A percentile compares a stretch with the other conserved stretches of the same genome.
Evolutionary conservation across 192 early-diverging fungal species (phyloP).

Genomic region (Dissophora ornata): DNA sequence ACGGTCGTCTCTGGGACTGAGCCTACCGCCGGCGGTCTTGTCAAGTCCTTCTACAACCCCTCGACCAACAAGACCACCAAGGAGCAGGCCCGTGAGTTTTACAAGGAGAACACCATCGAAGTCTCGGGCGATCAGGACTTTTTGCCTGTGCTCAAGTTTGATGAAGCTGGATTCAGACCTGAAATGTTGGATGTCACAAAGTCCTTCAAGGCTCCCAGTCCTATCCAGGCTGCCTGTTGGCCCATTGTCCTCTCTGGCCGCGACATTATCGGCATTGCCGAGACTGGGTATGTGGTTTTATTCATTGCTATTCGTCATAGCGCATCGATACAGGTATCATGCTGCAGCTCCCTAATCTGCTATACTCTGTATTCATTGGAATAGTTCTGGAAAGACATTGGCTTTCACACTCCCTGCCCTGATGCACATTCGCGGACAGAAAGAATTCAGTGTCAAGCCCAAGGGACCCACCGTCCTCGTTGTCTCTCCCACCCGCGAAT

Average conservation of each 20-base stretch:
- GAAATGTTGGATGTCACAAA: conserved; percentile 72
- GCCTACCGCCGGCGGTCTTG: conserved; percentile 58
- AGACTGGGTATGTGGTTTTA: conserved; percentile 77
- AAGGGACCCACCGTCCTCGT: conserved; percentile 83
- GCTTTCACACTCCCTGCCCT: conserved; percentile 94
- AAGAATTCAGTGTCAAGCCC: conserved; percentile 67
- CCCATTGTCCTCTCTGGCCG: conserved; percentile 82
- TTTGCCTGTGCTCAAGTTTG: conserved; percentile 78
- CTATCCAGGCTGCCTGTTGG: conserved; percentile 96
- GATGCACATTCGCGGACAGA: conserved; percentile 80
- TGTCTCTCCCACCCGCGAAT: conserved; percentile 95
- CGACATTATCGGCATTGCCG: conserved; percentile 95
- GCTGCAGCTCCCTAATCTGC: conserved; percentile 57
- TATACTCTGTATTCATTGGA: too few relatives aligned
- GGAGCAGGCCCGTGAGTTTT: conserved; percentile 53
- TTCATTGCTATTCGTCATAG: too few relatives aligned
- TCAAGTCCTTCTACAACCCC: conserved; percentile 53
- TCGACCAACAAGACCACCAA: conserved; percentile 53
- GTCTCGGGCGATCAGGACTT: conserved; percentile 66
- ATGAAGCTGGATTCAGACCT: conserved; percentile 74
- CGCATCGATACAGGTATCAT: too few relatives aligned
- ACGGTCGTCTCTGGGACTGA: conserved; percentile 43
- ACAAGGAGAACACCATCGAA: conserved; percentile 62
- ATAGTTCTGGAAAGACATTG: conserved; percentile 88
- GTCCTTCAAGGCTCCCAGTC: conserved; percentile 85